Percentiles rank a stretch among this genome's conserved stretches.
phyloP scores from a whole-genome alignment of 2,329 filamentous ascomycete species.

The Rasamsonia emersonii region DNA sequence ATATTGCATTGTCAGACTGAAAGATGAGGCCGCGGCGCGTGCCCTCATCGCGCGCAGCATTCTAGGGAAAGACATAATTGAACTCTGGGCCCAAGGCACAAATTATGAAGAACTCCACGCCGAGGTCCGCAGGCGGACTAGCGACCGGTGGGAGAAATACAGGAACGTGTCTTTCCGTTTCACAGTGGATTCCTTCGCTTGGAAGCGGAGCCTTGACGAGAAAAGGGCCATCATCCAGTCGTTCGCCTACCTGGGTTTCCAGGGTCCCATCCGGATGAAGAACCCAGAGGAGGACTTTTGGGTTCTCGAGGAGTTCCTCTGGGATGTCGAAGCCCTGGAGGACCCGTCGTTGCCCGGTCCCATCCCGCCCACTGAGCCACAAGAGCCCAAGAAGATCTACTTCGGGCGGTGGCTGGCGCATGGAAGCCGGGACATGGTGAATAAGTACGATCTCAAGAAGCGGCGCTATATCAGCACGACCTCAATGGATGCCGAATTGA shows the following conservation, averaged over 20 bases:
- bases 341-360: conserved; percentile 4
- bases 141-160: conserved; percentile 60
- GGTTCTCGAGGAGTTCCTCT: conserved; percentile 73
- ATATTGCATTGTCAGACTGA: conserved; percentile 68
- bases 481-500: conserved; percentile 92
- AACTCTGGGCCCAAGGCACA: conserved; percentile 71
- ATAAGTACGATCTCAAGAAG: conserved; percentile 84
- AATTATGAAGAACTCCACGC: conserved; percentile 61
- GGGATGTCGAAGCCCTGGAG: conserved; percentile 26
- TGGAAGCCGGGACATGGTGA: conserved; percentile 58
- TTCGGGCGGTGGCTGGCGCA: conserved; percentile 64
- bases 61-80: conserved; percentile 73
- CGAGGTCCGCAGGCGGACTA: conserved; percentile 51
- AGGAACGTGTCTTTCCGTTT: conserved; percentile 67
- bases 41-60: conserved; percentile 67
- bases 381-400: conserved; percentile 54
- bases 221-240: conserved; percentile 72
- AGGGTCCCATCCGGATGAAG: conserved; percentile 69
- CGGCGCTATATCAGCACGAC: conserved; percentile 89
- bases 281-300: conserved; percentile 65
- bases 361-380: conserved; percentile 5
- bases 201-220: conserved; percentile 54
- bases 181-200: conserved; percentile 71
- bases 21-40: conserved; percentile 55
- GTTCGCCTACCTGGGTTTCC: conserved; percentile 69